Conservation (phyloP, 805 yeast species). For the Kodamaea fukazawae region DNA sequence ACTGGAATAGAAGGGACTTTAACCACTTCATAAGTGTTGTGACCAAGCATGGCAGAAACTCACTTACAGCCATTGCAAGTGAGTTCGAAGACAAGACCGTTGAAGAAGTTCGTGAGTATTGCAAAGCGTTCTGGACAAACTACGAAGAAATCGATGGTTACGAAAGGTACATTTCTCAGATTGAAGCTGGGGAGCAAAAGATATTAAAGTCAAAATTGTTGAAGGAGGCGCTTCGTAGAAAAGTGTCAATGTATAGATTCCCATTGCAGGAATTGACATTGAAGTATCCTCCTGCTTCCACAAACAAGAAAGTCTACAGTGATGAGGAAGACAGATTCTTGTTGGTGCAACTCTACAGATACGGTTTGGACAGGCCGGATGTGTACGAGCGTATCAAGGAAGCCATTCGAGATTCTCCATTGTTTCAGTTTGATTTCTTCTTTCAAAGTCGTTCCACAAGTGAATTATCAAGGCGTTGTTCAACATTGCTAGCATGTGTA, state of each 20-base stretch:
- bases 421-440: slow-evolving; percentile 86
- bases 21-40: slow-evolving; percentile 70
- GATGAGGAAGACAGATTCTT: slow-evolving; percentile 91
- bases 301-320: slow-evolving; percentile 62
- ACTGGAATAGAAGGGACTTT: slow-evolving; percentile 89
- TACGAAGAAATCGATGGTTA: slow-evolving; percentile 82
- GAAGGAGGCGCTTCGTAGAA: slow-evolving; percentile 74
- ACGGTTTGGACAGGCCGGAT: slow-evolving; percentile 77
- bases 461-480: slow-evolving; percentile 80
- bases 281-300: slow-evolving; percentile 68
- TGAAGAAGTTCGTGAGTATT: slow-evolving; percentile 78
- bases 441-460: slow-evolving; percentile 73
- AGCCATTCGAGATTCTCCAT: slow-evolving; percentile 66
- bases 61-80: slow-evolving; percentile 63
- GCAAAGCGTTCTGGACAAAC: slow-evolving; percentile 77
- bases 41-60: slow-evolving; percentile 79
- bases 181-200: slow-evolving; percentile 88
- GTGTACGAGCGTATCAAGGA: slow-evolving; percentile 76
- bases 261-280: slow-evolving; percentile 80
- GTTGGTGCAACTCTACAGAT: slow-evolving; percentile 71
- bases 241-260: slow-evolving; percentile 63
- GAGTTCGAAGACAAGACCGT: slow-evolving; percentile 80
- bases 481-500: slow-evolving; percentile 71
- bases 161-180: slow-evolving; percentile 76
- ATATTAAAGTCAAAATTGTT: slow-evolving; percentile 62